phyloP scores from a whole-genome alignment of 2,329 filamentous ascomycete species.

The Myriosclerotinia scirpicola region DNA sequence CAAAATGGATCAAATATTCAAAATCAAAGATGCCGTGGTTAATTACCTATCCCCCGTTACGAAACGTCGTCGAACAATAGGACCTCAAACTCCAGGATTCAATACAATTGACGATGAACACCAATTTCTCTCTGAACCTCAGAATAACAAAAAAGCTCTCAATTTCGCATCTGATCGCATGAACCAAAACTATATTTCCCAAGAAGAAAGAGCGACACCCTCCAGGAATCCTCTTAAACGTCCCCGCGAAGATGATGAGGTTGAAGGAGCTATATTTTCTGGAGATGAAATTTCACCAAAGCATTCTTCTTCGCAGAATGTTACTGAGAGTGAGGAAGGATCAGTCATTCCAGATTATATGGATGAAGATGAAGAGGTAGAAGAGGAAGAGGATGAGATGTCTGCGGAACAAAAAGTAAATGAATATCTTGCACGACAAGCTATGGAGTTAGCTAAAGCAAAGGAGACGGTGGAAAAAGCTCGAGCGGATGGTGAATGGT shows the following conservation, averaged over 20 bases:
- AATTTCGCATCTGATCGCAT: constrained; percentile 24
- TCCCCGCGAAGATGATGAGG: constrained; percentile 31
- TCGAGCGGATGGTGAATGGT: constrained; percentile 36
- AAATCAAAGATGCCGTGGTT: constrained; percentile 36
- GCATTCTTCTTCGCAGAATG: constrained; percentile 29
- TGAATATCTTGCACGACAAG: constrained; percentile 38
- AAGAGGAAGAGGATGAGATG: constrained; percentile 28
- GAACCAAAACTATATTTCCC: constrained; percentile 29
- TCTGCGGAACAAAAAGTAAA: constrained; percentile 34
- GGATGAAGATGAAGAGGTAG: constrained; percentile 22
- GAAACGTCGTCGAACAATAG: constrained; percentile 39
- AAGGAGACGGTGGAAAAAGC: constrained; percentile 34
- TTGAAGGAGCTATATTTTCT: constrained; percentile 23
- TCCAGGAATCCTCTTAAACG: constrained; percentile 35
- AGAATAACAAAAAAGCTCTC: constrained; percentile 25
- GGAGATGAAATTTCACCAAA: constrained; percentile 28
- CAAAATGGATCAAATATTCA: constrained; percentile 37
- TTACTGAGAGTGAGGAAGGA: constrained; percentile 14
- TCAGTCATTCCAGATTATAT: constrained; percentile 3
- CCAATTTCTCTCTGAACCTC: constrained; percentile 30
- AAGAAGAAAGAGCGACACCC: constrained; percentile 24
- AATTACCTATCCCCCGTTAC: constrained; percentile 36
- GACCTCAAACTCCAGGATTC: constrained; percentile 29
- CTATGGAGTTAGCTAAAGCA: constrained; percentile 30
- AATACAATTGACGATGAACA: constrained; percentile 23